phyloP scores from a whole-genome alignment of 2,329 filamentous ascomycete genomes.

The Neopestalotiopsis rosae region DNA sequence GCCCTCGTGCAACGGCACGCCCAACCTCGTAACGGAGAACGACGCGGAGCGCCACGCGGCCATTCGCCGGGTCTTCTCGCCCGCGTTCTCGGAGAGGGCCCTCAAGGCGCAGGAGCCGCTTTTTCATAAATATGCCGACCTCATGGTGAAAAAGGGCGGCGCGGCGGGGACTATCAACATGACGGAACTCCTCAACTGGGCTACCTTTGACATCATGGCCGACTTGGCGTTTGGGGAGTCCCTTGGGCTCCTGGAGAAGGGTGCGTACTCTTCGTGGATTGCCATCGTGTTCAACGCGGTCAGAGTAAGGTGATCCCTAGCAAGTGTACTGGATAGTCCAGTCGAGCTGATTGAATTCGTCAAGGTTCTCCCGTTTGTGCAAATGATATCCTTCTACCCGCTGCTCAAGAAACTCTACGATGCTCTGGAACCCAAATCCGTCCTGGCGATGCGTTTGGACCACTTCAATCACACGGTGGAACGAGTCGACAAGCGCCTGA shows the following conservation, averaged over 20 bases:
- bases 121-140: conserved; percentile 32
- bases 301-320: conserved; percentile 13
- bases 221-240: conserved; percentile 49
- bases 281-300: conserved; percentile 25
- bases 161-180: conserved; percentile 22
- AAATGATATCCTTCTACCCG: conserved; percentile 32
- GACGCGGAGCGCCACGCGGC: conserved; percentile 26
- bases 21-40: conserved; percentile 19
- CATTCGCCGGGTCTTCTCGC: conserved; percentile 32
- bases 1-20: conserved; percentile 18
- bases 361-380: conserved; percentile 25
- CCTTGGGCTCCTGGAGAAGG: conserved; percentile 38
- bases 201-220: conserved; percentile 43
- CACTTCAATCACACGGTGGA: conserved; percentile 30
- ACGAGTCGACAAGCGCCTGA: conserved; percentile 34
- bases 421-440: conserved; percentile 29
- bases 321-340: neutral
- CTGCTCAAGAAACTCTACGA: conserved; percentile 26
- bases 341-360: neutral
- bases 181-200: conserved; percentile 31
- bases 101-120: conserved; percentile 40
- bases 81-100: conserved; percentile 38
- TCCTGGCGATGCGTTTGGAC: conserved; percentile 25
- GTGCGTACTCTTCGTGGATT: conserved; percentile 28
- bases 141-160: conserved; percentile 32